Base-by-base conservation (phyloP, 345 rosid genomes). In the Salix koriyanagi region DNA sequence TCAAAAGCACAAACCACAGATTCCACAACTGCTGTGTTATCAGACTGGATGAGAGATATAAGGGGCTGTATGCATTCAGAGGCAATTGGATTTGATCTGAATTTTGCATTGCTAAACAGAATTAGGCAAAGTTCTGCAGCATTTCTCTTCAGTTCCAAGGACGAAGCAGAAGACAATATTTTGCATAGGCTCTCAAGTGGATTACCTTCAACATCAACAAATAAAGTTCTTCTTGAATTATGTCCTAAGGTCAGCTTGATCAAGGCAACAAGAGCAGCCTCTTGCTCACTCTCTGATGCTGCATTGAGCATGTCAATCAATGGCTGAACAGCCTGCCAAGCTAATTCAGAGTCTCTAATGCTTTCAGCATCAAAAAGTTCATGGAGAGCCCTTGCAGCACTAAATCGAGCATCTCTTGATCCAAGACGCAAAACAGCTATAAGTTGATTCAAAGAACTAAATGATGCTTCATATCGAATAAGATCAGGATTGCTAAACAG, bases 401-500 rank as follows among this genome's bases (percentile, higher is more conserved):
- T 94, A 69, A 86, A 84, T 82, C 98, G 88, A 71, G 98, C 90
- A 77, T 80, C 83, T 77, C 92, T 90, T 46, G 93, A 89, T 48
- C 98, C 94, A 74, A 92, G 81, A 52, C 86, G 96, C 71, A 94
- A 79, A 77, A 94, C 97, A 37, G 97, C 98, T n/a, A 89, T 79
- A 23, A 94, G 94, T 83, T 94, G 98, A 79, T 84, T 91, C 88
- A 91, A 77, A 64, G 94, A 89, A 83, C 90, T 89, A 71, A 90
- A 76, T 14, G 93, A 88, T 71, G 90, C 86, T 78, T 89, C 92
- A 78, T 87, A 84, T 81, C 86, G 88, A 76, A 90, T 85, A 69
- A 92, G 81, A 69, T 94, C 97, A 73, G 86, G 84, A 84, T 90
- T 88, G 80, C 87, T 90, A 83, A 87, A 94, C 66, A 94, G 75